Evolutionary conservation across 208 protist genomes (phyloP).

Genomic region (Wallacemonas sp.): DNA sequence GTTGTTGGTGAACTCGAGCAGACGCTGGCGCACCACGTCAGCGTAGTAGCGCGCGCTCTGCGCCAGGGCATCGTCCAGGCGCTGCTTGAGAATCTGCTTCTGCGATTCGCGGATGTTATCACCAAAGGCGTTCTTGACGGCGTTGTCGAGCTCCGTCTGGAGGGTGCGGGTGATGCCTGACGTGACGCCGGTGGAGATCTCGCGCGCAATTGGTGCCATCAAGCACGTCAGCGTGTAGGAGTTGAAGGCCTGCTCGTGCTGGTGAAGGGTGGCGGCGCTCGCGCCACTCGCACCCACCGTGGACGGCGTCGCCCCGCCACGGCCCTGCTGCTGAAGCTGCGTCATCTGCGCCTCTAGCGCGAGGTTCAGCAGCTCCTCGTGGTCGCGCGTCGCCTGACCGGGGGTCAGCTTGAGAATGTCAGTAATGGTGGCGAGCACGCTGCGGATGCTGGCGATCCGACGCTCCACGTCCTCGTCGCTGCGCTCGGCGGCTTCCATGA

Average conservation of each 20-base stretch:
- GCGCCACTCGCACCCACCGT: slow-evolving; percentile 8
- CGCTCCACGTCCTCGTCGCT: slow-evolving; percentile 60
- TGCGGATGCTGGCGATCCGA: slow-evolving; percentile 51
- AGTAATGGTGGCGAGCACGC: slow-evolving; percentile 60
- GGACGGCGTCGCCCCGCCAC: background rate
- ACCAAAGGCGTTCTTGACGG: slow-evolving; percentile 51
- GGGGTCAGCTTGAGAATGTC: slow-evolving; percentile 75
- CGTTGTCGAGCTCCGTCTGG: slow-evolving; percentile 57
- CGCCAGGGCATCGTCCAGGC: slow-evolving; percentile 69
- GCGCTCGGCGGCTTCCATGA: slow-evolving; percentile 63
- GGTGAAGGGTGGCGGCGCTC: background rate
- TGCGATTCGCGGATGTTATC: slow-evolving; percentile 46
- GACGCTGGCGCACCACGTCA: slow-evolving; percentile 42
- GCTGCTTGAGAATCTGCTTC: slow-evolving; percentile 55
- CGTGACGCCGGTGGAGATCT: slow-evolving; percentile 66
- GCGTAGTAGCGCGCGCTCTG: slow-evolving; percentile 53
- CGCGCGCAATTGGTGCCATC: slow-evolving; percentile 50
- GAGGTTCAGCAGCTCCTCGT: slow-evolving; percentile 76
- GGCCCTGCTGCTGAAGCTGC: slow-evolving; percentile 53
- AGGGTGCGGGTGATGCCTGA: slow-evolving; percentile 65
- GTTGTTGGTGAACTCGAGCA: slow-evolving; percentile 42
- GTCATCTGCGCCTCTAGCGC: slow-evolving; percentile 90
- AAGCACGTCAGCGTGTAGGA: slow-evolving; percentile 57
- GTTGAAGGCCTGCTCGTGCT: slow-evolving; percentile 49
- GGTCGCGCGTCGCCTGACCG: slow-evolving; percentile 61